Conservation (phyloP, 768 basidiomycete genomes). For the Thelephora aurantiotincta region DNA sequence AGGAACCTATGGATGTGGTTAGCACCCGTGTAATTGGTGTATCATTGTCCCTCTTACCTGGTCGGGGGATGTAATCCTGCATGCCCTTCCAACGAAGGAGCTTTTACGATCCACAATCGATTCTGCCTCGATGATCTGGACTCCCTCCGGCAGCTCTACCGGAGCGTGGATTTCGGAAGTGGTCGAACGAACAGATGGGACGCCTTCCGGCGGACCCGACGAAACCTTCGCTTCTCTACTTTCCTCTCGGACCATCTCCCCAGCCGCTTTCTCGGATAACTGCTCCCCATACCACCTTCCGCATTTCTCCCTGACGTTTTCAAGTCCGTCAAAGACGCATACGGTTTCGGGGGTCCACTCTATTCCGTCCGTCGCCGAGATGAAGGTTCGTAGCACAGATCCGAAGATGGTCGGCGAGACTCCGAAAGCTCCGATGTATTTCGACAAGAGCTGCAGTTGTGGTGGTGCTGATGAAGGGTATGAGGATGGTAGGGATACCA, state of each 20-base stretch:
- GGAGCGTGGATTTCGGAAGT: slow-evolving; percentile 6
- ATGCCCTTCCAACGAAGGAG: slow-evolving; percentile 76
- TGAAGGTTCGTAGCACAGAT: slow-evolving; percentile 63
- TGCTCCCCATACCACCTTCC: slow-evolving; percentile 60
- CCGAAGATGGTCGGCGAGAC: slow-evolving; percentile 67
- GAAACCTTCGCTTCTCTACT: slow-evolving; percentile 4
- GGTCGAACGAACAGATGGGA: slow-evolving; percentile 5
- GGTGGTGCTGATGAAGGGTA: slow-evolving; percentile 65
- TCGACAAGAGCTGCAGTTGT: slow-evolving; percentile 73
- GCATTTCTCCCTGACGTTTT: slow-evolving; percentile 56
- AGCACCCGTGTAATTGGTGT: slow-evolving; percentile 11
- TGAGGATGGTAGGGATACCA: slow-evolving; percentile 27
- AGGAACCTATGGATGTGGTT: slow-evolving; percentile 35
- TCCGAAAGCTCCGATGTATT: slow-evolving; percentile 69
- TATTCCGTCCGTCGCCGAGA: slow-evolving; percentile 53
- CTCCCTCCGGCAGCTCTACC: slow-evolving; percentile 37
- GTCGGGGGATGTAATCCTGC: slow-evolving; percentile 60
- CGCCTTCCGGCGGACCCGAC: slow-evolving; percentile 6
- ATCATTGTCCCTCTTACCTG: slow-evolving; percentile 34
- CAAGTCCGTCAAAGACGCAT: slow-evolving; percentile 81
- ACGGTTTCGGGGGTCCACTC: slow-evolving; percentile 63
- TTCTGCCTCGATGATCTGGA: slow-evolving; percentile 59
- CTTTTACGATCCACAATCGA: slow-evolving; percentile 81
- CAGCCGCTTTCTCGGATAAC: slow-evolving; percentile 38
- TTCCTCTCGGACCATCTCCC: slow-evolving; percentile 37